phyloP scores from a whole-genome alignment of 352 stramenopile genomes.

The Aphanomyces cochlioides region DNA sequence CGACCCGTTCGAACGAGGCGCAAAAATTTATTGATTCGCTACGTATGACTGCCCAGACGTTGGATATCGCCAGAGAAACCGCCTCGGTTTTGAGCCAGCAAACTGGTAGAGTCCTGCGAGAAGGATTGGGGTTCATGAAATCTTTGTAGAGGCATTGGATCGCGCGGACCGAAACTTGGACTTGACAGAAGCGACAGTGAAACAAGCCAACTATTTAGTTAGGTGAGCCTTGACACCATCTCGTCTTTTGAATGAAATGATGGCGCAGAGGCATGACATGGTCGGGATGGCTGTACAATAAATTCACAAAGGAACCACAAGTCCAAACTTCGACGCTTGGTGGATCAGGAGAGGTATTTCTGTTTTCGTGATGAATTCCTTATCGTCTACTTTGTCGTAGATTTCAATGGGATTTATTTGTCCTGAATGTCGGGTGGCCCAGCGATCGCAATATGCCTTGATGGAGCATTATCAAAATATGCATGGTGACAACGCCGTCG shows the following conservation, averaged over 20 bases:
- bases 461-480: constrained; percentile 51
- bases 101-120: constrained; percentile 2
- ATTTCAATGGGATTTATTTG: constrained; percentile 84
- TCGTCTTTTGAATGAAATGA: background rate
- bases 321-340: background rate
- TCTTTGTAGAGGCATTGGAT: constrained; percentile 21
- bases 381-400: constrained; percentile 33
- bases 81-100: constrained; percentile 10
- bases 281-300: constrained; percentile 77
- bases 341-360: background rate
- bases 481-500: constrained; percentile 35
- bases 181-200: constrained; percentile 22
- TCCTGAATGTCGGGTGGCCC: constrained; percentile 70
- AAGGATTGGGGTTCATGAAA: background rate
- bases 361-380: background rate
- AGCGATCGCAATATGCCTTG: constrained; percentile 52
- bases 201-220: constrained; percentile 29
- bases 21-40: constrained; percentile 25
- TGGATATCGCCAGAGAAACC: constrained; percentile 23
- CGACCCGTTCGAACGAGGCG: background rate
- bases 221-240: background rate
- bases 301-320: constrained; percentile 45
- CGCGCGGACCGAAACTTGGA: constrained; percentile 17
- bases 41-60: constrained; percentile 15
- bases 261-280: constrained; percentile 38